Evolutionary conservation across 2,329 filamentous ascomycete genomes (phyloP).

Genomic region (Rutstroemia sp.): DNA sequence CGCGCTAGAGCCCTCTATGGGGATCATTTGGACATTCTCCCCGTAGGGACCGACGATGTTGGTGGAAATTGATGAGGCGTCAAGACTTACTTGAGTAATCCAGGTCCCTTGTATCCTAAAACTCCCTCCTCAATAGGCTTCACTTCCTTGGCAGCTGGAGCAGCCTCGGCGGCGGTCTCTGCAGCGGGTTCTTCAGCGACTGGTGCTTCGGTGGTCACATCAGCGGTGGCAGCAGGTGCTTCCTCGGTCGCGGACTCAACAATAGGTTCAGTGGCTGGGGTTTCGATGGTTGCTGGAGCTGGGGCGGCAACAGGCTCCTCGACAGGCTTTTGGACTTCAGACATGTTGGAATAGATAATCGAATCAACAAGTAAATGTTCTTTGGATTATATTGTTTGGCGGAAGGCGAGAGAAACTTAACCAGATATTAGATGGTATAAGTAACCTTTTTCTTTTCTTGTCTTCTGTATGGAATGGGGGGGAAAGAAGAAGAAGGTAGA

Average conservation of each 20-base stretch:
- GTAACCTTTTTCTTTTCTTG: not conserved
- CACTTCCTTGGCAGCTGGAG: slow-evolving; percentile 36
- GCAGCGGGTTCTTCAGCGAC: slow-evolving; percentile 27
- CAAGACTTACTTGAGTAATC: slow-evolving; percentile 72
- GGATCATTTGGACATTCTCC: not conserved
- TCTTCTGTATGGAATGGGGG: not conserved
- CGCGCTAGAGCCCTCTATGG: not conserved
- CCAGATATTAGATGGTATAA: slow-evolving; percentile 22
- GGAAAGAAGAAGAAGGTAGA: slow-evolving; percentile 2
- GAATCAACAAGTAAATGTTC: slow-evolving; percentile 12
- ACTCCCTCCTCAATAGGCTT: slow-evolving; percentile 60
- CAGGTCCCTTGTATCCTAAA: slow-evolving; percentile 80
- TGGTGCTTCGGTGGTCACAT: slow-evolving; percentile 31
- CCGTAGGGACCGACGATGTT: not conserved
- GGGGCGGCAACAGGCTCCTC: slow-evolving; percentile 37
- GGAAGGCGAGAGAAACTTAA: slow-evolving; percentile 13
- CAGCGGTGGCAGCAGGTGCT: slow-evolving; percentile 26
- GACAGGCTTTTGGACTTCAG: slow-evolving; percentile 65
- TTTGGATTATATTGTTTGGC: slow-evolving; percentile 12
- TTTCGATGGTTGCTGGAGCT: slow-evolving; percentile 16
- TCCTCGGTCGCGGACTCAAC: slow-evolving; percentile 32
- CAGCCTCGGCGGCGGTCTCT: slow-evolving; percentile 48
- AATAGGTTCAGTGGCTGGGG: slow-evolving; percentile 39
- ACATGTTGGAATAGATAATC: slow-evolving; percentile 31
- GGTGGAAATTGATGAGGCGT: not conserved